These are phyloP conservation scores for Linum trigynum DNA, from an alignment of 345 rosid genomes.

Conservation along the genomic window DNA sequence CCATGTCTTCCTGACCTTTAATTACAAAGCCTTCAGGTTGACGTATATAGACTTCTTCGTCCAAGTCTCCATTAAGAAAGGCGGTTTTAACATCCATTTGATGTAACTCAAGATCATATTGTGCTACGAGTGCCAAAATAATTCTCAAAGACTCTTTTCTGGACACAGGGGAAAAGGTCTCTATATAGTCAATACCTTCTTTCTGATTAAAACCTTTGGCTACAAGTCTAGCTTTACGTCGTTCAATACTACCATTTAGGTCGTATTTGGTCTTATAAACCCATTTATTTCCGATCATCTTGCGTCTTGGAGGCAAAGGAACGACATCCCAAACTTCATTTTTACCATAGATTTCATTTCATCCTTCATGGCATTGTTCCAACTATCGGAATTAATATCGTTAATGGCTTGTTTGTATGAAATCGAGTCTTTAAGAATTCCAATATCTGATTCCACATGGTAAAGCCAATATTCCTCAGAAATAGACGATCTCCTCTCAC, in stretches of 20 bases:
- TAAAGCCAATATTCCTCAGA: background rate
- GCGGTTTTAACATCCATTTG: background rate
- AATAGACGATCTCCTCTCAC: background rate
- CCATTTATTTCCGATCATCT: background rate
- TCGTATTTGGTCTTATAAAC: background rate
- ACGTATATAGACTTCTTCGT: background rate
- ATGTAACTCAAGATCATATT: background rate
- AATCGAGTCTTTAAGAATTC: background rate
- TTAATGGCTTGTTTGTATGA: background rate
- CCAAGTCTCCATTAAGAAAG: background rate
- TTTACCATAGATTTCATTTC: background rate
- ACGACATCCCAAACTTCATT: background rate
- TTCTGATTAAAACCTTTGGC: background rate
- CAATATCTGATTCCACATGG: background rate
- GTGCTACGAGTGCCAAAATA: background rate
- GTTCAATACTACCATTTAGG: background rate
- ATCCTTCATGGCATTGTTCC: background rate
- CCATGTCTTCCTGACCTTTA: background rate
- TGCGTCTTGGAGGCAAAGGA: background rate
- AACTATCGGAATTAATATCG: too few species aligned
- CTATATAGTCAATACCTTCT: background rate
- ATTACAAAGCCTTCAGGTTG: background rate
- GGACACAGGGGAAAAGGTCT: background rate
- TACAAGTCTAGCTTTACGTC: background rate
- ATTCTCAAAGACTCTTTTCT: background rate